phyloP scores from a whole-genome alignment of 2,329 filamentous ascomycete genomes.

The Seiridium cupressi region DNA sequence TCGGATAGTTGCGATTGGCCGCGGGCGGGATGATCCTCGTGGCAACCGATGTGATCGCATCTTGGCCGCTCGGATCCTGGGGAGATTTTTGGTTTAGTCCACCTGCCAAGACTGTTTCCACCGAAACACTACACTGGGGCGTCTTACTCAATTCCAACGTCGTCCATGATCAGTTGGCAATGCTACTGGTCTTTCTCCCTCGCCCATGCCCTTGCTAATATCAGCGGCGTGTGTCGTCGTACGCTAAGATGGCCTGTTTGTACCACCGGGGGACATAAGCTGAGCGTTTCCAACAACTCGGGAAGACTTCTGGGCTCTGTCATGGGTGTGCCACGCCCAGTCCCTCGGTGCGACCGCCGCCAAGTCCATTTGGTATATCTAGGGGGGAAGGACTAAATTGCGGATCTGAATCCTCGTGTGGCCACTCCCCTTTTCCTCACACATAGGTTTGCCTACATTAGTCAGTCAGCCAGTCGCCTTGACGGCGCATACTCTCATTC shows the following conservation, averaged over 20 bases:
- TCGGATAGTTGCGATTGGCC: conserved; percentile 4
- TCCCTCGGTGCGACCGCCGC: not conserved
- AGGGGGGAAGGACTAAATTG: not conserved
- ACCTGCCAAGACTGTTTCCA: not conserved
- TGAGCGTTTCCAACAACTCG: not conserved
- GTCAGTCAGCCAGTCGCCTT: not conserved
- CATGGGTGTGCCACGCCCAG: not conserved
- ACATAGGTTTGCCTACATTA: not conserved
- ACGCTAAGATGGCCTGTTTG: not conserved
- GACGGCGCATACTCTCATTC: conserved; percentile 7
- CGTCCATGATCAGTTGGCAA: not conserved
- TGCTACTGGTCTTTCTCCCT: not conserved
- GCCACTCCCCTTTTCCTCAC: not conserved
- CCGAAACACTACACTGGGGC: not conserved
- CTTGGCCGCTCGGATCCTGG: not conserved
- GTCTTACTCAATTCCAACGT: not conserved
- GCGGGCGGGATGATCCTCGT: not conserved
- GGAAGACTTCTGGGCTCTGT: not conserved
- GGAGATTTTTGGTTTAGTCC: not conserved
- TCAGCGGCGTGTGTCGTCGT: not conserved
- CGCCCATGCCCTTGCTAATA: not conserved
- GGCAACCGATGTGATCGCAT: not conserved
- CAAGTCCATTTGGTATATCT: not conserved
- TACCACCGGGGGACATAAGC: not conserved
- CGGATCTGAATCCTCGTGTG: not conserved